Conservation (phyloP, 805 yeast species). For the Ogataea henricii region DNA sequence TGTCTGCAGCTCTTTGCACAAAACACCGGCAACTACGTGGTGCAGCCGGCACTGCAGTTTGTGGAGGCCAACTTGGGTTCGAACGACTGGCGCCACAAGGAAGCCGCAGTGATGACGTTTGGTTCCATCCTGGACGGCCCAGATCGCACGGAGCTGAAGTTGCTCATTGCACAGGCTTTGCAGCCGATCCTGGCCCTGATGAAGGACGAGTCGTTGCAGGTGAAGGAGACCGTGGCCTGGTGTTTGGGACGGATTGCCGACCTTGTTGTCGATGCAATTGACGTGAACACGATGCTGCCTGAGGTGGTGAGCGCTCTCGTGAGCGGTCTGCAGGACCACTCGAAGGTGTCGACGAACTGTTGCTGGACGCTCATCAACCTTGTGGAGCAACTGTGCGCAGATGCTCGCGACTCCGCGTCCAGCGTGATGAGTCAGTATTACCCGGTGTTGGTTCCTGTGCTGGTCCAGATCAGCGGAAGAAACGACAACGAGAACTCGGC, state of each 20-base stretch:
- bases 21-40: slow-evolving; percentile 81
- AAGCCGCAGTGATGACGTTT: slow-evolving; percentile 99
- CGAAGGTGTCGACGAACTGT: slow-evolving; percentile 93
- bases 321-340: slow-evolving; percentile 84
- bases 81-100: slow-evolving; percentile 80
- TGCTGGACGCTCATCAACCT: slow-evolving; percentile 96
- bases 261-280: slow-evolving; percentile 74
- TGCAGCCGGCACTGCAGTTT: slow-evolving; percentile 80
- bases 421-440: slow-evolving; percentile 77
- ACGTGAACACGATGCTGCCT: slow-evolving; percentile 64
- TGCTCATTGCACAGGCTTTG: slow-evolving; percentile 78
- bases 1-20: slow-evolving; percentile 94
- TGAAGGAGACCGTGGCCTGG: slow-evolving; percentile 97
- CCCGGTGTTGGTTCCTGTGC: slow-evolving; percentile 63
- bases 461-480: slow-evolving; percentile 68
- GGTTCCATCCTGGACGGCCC: slow-evolving; percentile 97
- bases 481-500: slow-evolving; percentile 83
- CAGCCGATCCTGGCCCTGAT: slow-evolving; percentile 75
- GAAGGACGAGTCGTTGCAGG: slow-evolving; percentile 76
- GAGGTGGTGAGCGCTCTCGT: slow-evolving; percentile 71
- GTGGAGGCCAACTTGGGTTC: slow-evolving; percentile 72
- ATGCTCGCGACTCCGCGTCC: slow-evolving; percentile 49
- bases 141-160: slow-evolving; percentile 65
- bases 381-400: slow-evolving; percentile 73
- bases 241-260: slow-evolving; percentile 96